Conservation (phyloP, 345 rosid species). For the Hibiscus trionum region DNA sequence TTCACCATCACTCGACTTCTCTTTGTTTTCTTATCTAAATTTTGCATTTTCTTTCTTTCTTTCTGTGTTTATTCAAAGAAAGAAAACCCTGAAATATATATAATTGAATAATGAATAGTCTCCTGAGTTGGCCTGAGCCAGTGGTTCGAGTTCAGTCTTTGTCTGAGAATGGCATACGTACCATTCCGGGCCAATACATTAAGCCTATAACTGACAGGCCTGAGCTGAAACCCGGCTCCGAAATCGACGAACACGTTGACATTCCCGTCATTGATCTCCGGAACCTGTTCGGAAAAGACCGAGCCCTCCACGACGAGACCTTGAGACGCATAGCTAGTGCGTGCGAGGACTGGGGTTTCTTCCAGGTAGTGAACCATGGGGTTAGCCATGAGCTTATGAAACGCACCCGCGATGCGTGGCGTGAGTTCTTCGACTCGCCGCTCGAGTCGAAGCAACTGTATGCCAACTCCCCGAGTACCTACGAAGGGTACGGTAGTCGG, state of each 20-base stretch:
- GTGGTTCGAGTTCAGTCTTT: neutral
- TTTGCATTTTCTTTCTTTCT: neutral
- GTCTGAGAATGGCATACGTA: neutral
- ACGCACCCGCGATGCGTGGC: neutral
- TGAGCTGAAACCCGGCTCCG: neutral
- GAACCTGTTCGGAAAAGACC: neutral
- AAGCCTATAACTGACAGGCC: neutral
- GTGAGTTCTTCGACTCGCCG: neutral
- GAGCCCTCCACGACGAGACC: neutral
- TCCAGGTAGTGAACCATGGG: neutral
- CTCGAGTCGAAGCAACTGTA: neutral
- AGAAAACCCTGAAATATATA: neutral
- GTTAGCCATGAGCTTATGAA: neutral
- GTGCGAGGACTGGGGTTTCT: neutral
- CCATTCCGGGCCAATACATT: neutral
- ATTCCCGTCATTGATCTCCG: neutral
- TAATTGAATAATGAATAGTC: neutral
- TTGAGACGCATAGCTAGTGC: neutral
- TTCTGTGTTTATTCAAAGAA: neutral
- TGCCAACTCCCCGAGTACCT: neutral
- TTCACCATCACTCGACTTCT: neutral
- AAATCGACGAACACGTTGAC: neutral
- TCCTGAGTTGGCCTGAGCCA: neutral
- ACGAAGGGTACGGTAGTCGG: neutral
- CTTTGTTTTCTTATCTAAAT: neutral